Percentiles rank a stretch among this genome's conserved stretches.
Evolutionary conservation across 345 rosid genomes (phyloP).

Genomic region (Mangifera indica): DNA sequence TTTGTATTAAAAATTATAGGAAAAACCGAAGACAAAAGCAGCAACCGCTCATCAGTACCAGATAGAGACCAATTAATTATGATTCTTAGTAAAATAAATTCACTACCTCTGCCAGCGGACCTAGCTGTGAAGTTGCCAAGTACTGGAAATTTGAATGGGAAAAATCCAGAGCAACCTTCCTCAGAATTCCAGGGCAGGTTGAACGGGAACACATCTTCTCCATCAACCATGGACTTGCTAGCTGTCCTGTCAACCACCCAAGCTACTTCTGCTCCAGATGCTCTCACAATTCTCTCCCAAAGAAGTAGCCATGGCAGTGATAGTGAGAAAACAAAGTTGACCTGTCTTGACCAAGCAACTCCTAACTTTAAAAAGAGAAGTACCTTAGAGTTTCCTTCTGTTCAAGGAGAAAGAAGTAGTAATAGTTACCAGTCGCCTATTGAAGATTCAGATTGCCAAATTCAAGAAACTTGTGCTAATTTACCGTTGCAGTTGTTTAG

Average conservation of each 20-base stretch:
- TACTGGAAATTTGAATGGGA: conserved; percentile 48
- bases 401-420: conserved; percentile 68
- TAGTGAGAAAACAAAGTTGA: conserved; percentile 53
- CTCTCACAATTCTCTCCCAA: conserved; percentile 53
- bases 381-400: conserved; percentile 41
- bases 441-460: conserved; percentile 70
- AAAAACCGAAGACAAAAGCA: conserved; percentile 44
- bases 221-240: conserved; percentile 73
- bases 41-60: conserved; percentile 38
- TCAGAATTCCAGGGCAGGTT: conserved; percentile 41
- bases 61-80: conserved; percentile 71
- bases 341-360: conserved; percentile 39
- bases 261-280: conserved; percentile 61
- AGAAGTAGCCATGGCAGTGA: conserved; percentile 63
- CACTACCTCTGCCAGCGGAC: conserved; percentile 71
- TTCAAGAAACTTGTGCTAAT: conserved; percentile 53
- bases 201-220: conserved; percentile 46
- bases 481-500: conserved; percentile 74
- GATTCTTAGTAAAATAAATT: conserved; percentile 77
- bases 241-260: conserved; percentile 68
- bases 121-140: conserved; percentile 60
- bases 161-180: conserved; percentile 38
- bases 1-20: conserved; percentile 40
- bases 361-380: conserved; percentile 44
- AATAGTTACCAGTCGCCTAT: conserved; percentile 65